These are phyloP conservation scores for Trametes elegans DNA, from an alignment of 768 basidiomycete genomes.

Conservation along the genomic window DNA sequence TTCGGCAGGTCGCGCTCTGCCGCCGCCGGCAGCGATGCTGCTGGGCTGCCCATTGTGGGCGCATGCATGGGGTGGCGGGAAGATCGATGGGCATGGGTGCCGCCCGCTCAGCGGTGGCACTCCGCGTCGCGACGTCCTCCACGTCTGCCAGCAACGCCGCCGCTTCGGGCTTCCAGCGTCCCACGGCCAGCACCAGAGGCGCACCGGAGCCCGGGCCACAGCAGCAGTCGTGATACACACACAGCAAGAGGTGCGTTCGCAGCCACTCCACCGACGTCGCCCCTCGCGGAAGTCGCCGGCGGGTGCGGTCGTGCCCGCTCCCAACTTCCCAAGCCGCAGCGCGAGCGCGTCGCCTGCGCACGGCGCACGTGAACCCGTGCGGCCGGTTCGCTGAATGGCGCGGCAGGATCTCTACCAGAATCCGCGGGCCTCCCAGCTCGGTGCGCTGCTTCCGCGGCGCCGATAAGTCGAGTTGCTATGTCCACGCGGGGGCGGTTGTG, in stretches of 20 bases:
- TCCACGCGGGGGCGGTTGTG: neutral
- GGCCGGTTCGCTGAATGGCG: neutral
- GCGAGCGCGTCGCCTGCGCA: neutral
- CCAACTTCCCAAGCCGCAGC: neutral
- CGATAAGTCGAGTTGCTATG: neutral
- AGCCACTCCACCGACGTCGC: neutral
- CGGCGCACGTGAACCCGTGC: neutral
- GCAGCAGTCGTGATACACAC: too few species aligned
- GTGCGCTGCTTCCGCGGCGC: neutral
- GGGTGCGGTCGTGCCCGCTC: neutral
- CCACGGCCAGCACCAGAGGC: neutral
- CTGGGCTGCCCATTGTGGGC: too few species aligned
- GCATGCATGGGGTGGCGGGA: slow-evolving; percentile 1
- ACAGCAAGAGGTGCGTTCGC: neutral
- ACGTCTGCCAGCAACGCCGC: neutral
- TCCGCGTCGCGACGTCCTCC: too few species aligned
- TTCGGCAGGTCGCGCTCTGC: neutral
- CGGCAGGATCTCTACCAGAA: slow-evolving; percentile 8
- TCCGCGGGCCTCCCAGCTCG: too few species aligned
- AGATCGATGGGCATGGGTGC: slow-evolving; percentile 9
- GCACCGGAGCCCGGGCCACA: slow-evolving; percentile 8
- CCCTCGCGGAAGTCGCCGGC: neutral
- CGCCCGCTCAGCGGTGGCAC: neutral
- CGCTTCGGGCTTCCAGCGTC: neutral
- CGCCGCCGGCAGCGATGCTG: neutral